A percentile compares a stretch with the other conserved stretches of the same genome.
phyloP scores from a whole-genome alignment of 306 rosid species.

The Urtica urens region DNA sequence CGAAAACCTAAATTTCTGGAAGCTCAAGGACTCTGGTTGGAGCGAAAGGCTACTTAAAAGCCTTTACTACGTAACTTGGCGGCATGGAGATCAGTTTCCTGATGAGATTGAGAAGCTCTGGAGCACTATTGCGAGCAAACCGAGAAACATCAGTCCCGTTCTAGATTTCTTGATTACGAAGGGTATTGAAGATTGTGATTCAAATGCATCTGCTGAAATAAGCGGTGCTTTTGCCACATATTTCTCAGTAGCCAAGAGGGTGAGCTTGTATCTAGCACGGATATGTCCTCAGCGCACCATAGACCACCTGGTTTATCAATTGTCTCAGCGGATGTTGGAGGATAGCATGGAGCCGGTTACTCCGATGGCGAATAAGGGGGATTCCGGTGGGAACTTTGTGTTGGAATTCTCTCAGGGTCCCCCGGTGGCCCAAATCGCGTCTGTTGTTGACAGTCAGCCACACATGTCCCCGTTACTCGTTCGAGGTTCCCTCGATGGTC shows the following conservation, averaged over 20 bases:
- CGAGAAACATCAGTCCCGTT: constrained; percentile 92
- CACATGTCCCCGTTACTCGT: constrained; percentile 99
- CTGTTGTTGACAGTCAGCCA: constrained; percentile 84
- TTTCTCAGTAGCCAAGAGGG: constrained; percentile 95
- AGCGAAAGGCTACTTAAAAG: constrained; percentile 89
- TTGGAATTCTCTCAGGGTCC: constrained; percentile 99
- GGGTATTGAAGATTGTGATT: constrained; percentile 99
- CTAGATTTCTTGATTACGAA: constrained; percentile 95
- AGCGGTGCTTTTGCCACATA: constrained; percentile 99
- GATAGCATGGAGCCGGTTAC: constrained; percentile 76
- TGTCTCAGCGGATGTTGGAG: constrained; percentile 91
- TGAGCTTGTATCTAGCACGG: constrained; percentile 87
- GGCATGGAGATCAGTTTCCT: constrained; percentile 97
- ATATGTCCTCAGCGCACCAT: constrained; percentile 97
- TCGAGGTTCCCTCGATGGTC: constrained; percentile 97
- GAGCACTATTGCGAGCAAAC: constrained; percentile 99
- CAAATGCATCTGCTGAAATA: constrained; percentile 96
- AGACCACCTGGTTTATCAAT: constrained; percentile 93
- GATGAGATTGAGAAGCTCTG: constrained; percentile 99
- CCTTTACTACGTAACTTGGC: constrained; percentile 93
- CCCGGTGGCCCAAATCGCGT: constrained; percentile 69
- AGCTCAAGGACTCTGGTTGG: constrained; percentile 96
- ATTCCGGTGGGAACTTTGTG: constrained; percentile 64
- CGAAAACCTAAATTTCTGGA: constrained; percentile 96
- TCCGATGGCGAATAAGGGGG: constrained; percentile 54